Evolutionary conservation across 2,329 filamentous ascomycete genomes (phyloP).

Genomic region (Ceratocystis cacaofunesta): DNA sequence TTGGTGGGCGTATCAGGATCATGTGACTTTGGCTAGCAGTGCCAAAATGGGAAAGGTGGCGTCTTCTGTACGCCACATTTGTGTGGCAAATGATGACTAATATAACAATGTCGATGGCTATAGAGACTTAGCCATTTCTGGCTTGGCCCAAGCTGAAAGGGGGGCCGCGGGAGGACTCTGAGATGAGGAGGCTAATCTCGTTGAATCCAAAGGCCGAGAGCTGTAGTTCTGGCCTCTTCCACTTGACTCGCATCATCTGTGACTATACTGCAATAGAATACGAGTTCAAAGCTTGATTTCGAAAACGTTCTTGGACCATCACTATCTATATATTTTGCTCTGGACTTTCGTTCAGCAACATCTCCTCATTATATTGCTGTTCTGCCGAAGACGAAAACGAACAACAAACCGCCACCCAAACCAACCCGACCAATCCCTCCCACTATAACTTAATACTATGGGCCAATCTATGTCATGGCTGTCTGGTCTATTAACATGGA

Average conservation of each 20-base stretch:
- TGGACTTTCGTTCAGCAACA: background rate
- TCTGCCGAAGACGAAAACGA: background rate
- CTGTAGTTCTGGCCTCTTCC: background rate
- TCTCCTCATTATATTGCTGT: background rate
- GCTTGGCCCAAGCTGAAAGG: slow-evolving; percentile 6
- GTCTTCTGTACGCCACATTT: background rate
- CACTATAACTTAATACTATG: slow-evolving; percentile 28
- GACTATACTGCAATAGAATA: background rate
- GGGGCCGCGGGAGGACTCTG: slow-evolving; percentile 6
- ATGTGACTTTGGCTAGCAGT: slow-evolving; percentile 1
- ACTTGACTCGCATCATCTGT: background rate
- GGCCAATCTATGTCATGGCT: slow-evolving; percentile 53
- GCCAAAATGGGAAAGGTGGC: slow-evolving; percentile 3
- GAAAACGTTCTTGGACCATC: background rate
- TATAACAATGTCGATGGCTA: slow-evolving; percentile 10
- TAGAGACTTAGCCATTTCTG: background rate
- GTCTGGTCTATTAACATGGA: slow-evolving; percentile 54
- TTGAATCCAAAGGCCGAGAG: background rate
- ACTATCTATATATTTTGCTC: background rate
- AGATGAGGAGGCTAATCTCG: slow-evolving; percentile 10
- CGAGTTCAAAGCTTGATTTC: background rate
- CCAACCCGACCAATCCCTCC: background rate
- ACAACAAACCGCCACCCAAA: background rate
- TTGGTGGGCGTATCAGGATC: slow-evolving; percentile 9
- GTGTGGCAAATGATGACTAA: slow-evolving; percentile 5